Evolutionary conservation across 2,329 filamentous ascomycete genomes (phyloP), one percentile per base, ranked within the genome.

Genomic region (Microdochium nivale): DNA sequence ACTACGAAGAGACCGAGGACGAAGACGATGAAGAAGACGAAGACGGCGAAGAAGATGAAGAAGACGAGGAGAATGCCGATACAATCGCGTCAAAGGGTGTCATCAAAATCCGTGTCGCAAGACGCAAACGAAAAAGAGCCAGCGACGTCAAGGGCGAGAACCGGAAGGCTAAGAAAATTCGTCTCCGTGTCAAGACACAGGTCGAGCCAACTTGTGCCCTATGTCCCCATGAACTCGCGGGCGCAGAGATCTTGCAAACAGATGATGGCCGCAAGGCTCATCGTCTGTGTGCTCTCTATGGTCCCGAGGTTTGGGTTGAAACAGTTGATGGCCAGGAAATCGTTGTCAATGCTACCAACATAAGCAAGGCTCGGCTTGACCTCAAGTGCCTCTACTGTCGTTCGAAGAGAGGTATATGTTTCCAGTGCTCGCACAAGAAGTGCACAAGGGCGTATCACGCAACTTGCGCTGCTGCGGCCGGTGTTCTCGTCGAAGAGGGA

Each of bases 331-430:
- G 80, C 27, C 74, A 79, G 48, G 90, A 96, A 55, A 79, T 83
- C 10, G 80, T 96, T 24, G 87, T 80, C 58, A 92, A 95, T 58
- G 80, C 90, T 49, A 79, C 81, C n/a, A 81, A 82, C 54, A 90
- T 97, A 58, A 84, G 88, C 64, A 92, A 94, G 67, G 89, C 88
- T 52, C 87, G 92, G 21, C 73, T 95, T 59, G 90, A 95, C 25
- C 83, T 97, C 59, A 96, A 95, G 68, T 99, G 94, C 67, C 83
- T 95, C 55, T 96, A 89, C 70, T 99, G 94, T 65, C 88, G 91
- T 32, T 95, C 90, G 30, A 95, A 94, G 68, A 88, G 87, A 52
- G 94, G 94, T n/a, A 90, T 90, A 16, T 96, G 92, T 70, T 95
- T 99, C 71, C 92, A 97, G 67, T 99, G 94, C 69, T 95, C 90